Evolutionary conservation across 768 basidiomycete species (phyloP).

Genomic region (Scleroderma citrinum): DNA sequence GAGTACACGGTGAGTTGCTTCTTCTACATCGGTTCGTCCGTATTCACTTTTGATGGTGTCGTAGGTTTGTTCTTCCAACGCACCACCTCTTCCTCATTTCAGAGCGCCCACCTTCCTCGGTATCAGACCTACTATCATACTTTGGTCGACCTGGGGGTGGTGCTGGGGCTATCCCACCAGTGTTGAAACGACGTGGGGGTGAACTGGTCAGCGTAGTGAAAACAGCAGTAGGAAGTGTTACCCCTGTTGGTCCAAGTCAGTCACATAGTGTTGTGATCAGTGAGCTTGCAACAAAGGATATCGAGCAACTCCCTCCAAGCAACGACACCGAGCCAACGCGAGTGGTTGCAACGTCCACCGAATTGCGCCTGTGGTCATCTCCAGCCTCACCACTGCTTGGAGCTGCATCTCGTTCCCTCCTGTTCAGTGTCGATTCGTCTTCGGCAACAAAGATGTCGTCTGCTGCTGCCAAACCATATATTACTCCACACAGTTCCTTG

Average conservation of each 20-base stretch:
- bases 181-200: conserved; percentile 54
- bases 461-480: background rate
- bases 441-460: background rate
- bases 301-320: background rate
- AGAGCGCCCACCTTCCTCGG: conserved; percentile 64
- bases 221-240: conserved; percentile 32
- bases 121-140: conserved; percentile 52
- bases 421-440: background rate
- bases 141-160: conserved; percentile 34
- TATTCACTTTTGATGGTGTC: background rate
- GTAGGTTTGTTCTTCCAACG: conserved; percentile 70
- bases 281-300: background rate
- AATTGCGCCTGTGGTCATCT: background rate
- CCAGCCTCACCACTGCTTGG: background rate
- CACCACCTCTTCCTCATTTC: conserved; percentile 68
- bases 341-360: background rate
- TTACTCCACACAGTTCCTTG: background rate
- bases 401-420: background rate
- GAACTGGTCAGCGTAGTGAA: conserved; percentile 64
- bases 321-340: background rate
- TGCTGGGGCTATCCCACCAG: conserved; percentile 44
- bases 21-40: background rate
- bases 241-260: background rate
- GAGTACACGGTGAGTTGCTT: conserved; percentile 55
- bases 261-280: background rate